These are phyloP conservation scores for Canavalia gladiata DNA, from an alignment of 306 rosid species.

Conservation along the genomic window DNA sequence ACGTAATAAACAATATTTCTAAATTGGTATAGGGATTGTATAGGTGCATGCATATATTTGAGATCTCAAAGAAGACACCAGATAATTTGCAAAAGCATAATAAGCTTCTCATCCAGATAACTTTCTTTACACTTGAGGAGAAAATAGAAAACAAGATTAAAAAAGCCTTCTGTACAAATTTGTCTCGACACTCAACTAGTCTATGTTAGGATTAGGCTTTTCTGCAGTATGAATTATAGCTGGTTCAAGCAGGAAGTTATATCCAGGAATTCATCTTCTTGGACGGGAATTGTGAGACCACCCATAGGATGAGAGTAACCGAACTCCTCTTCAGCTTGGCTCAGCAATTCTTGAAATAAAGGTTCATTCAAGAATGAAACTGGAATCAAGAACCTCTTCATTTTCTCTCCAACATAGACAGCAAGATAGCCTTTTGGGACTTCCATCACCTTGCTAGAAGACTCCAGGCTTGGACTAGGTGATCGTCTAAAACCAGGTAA, in stretches of 20 bases:
- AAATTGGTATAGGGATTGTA: too few relatives aligned
- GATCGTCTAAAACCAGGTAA: conserved; percentile 45
- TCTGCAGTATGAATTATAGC: conserved; percentile 11
- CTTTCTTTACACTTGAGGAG: background rate
- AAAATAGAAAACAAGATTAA: background rate
- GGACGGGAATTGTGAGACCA: conserved; percentile 61
- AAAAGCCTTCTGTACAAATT: conserved; percentile 9
- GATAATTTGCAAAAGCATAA: background rate
- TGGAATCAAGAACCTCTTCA: conserved; percentile 56
- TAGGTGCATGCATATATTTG: too few relatives aligned
- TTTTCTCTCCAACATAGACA: conserved; percentile 61
- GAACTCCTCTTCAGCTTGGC: conserved; percentile 58
- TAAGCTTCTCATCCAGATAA: background rate
- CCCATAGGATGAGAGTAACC: conserved; percentile 63
- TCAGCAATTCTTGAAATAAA: conserved; percentile 52
- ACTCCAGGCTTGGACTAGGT: conserved; percentile 10
- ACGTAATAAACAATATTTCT: too few relatives aligned
- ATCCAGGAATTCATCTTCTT: conserved; percentile 52
- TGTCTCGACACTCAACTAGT: conserved; percentile 40
- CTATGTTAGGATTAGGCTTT: background rate
- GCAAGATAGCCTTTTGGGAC: conserved; percentile 60
- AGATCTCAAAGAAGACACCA: too few relatives aligned
- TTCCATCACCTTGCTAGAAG: conserved; percentile 15
- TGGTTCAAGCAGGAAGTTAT: conserved; percentile 43
- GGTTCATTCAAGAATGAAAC: conserved; percentile 55